Percentiles rank a stretch among this genome's conserved stretches.
These are phyloP conservation scores for Daldinia bambusicola DNA, from an alignment of 495 filamentous ascomycete species.

Conservation along the genomic window DNA sequence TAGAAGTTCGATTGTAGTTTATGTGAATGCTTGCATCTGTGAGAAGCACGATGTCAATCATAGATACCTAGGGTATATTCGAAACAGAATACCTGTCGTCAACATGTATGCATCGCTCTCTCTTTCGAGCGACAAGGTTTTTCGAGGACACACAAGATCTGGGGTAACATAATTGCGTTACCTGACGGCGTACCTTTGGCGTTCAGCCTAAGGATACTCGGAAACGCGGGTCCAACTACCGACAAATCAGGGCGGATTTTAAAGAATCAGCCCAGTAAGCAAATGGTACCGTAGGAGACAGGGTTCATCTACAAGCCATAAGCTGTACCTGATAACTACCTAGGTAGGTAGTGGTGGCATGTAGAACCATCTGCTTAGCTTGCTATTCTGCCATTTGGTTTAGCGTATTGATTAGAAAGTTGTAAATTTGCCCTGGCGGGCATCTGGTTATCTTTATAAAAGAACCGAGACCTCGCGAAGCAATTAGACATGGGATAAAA, in stretches of 20 bases:
- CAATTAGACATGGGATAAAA: constrained; percentile 36
- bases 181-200: constrained; percentile 14
- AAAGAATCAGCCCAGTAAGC: constrained; percentile 25
- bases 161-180: constrained; percentile 29
- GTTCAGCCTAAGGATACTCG: constrained; percentile 18
- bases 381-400: background rate
- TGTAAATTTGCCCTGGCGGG: background rate
- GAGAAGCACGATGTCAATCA: constrained; percentile 5
- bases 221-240: constrained; percentile 34
- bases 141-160: constrained; percentile 21
- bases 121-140: constrained; percentile 20
- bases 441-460: constrained; percentile 6
- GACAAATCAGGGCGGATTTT: constrained; percentile 18
- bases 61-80: constrained; percentile 15
- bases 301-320: constrained; percentile 6
- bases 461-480: constrained; percentile 18
- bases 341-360: no score
- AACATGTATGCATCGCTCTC: constrained; percentile 14
- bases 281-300: constrained; percentile 19
- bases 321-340: background rate
- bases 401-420: background rate
- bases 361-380: background rate
- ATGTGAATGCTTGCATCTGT: background rate
- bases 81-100: constrained; percentile 24
- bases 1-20: constrained; percentile 14